phyloP scores from a whole-genome alignment of 75 land plant genomes.

The Cryptomeria japonica region DNA sequence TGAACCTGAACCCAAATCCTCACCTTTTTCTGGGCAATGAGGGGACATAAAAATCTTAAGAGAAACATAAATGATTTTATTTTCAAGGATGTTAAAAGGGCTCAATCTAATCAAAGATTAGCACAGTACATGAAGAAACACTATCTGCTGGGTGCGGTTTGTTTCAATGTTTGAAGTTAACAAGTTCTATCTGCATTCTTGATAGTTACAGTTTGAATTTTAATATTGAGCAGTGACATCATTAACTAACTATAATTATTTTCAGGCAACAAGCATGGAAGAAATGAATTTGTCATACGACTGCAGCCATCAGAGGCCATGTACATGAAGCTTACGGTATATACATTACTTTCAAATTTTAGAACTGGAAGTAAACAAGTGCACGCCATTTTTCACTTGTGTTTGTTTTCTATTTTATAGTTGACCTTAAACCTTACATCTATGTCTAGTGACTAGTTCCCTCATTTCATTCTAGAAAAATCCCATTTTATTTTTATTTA shows the following conservation, averaged over 20 bases:
- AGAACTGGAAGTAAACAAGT: neutral
- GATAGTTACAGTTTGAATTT: neutral
- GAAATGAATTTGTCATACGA: conserved; percentile 97
- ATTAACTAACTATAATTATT: neutral
- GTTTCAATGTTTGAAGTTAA: neutral
- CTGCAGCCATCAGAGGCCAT: conserved; percentile 96
- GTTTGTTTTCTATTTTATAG: neutral
- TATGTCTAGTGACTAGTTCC: neutral
- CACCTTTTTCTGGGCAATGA: too few relatives aligned
- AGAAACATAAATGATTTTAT: neutral
- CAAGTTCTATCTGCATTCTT: neutral
- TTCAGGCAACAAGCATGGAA: conserved; percentile 89
- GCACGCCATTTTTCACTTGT: neutral
- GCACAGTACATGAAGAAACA: neutral
- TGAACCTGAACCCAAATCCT: too few relatives aligned
- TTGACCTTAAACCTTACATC: neutral
- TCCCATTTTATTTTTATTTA: neutral
- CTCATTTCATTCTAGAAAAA: neutral
- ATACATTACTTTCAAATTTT: neutral
- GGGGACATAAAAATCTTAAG: neutral
- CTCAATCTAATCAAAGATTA: neutral
- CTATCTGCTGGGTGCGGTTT: neutral
- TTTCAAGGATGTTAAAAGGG: neutral
- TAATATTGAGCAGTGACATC: neutral
- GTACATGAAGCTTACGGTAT: conserved; percentile 98